Evolutionary conservation across 2,329 filamentous ascomycete genomes (phyloP), one percentile per base, ranked within the genome.

Genomic region (Lachnellula cervina): DNA sequence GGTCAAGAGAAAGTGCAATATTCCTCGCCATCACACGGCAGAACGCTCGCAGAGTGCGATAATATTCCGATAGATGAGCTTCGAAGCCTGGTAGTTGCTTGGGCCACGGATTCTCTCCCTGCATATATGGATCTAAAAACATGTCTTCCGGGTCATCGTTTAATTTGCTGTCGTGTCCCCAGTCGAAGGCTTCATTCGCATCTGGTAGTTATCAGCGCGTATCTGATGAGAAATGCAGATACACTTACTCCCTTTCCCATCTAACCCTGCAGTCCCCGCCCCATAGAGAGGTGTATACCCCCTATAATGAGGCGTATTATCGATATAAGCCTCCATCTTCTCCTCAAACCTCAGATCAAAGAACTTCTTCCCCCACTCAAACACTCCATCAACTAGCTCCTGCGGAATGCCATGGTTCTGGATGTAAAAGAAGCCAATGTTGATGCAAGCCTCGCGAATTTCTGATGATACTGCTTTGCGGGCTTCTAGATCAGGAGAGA

Each of bases 1-100:
- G 68, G 8, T 73, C 73, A 1, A 83, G 70, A 0, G 76, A 76
- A 3, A 84, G 70, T 0, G 81, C 80, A 61, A 84, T 80, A 17
- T 75, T 69, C 7, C 72, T 69, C 11, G 78, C 73, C 45, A 84
- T 61, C n/a, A 69, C 71, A 17, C 60, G 53, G 5, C 60, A 59
- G 3, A 65, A 57, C 2, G 17, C 14, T n/a, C 60, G 38, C 43
- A 64, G 51, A 13, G 40, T 47, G 3, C 50, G 40, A 6, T 60
- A 65, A 38, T 66, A 66, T 80, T 72, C 2, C 78, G 75, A 2
- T 83, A 71, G 1, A 55, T 66, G 9, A 83, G 69, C 21, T 75
- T 75, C 4, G 70, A 67, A 19, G 66, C 62, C 68, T 74, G 79
- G 62, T 81, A 79, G 3, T 60, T 60, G n/a, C 77, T 61, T 48